Base-by-base conservation (phyloP, 1,284 basidiomycete genomes). In the Boletellus deceptivus region DNA sequence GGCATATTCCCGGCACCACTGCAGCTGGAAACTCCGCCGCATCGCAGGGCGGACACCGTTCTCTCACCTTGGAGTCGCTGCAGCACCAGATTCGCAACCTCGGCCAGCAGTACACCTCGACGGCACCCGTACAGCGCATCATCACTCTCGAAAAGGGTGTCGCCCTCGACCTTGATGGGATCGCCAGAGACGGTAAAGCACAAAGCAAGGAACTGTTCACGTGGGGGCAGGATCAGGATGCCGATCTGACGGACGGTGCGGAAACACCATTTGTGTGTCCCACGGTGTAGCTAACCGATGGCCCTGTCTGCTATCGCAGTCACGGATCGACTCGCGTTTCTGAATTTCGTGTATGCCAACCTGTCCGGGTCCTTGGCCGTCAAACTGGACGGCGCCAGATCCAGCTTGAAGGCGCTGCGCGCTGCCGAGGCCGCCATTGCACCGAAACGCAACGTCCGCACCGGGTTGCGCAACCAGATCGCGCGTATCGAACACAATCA, bases 161-260 rank as follows among this genome's bases (percentile, higher is more conserved):
- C 18, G 79, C 83, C 20, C 76, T 91, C 57, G 86, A 88, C 64
- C 78, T 80, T 59, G 84, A 90, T 57, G 77, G 73, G 50, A 68
- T 85, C 34, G 73, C 82, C 6, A 78, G 83, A 56, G 82, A 89
- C 61, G 63, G 75, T 7, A 85, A 89, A 62, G 72, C 78, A 0
- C 80, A 85, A 62, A 88, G 85, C 75, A 91, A 91, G 68, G 89
- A 91, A 56, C 70, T 91, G 33, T 91, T 88, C 59, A 79, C 78
- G 29, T 91, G 89, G 89, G 89, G 89, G 9, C 88, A 90, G 65
- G 59, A 63, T 1, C 84, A 90, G 59, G 68, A 70, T 3, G 74
- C 78, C 27, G 89, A 91, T 71, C 56, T 91, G 62, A 89, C 81
- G 60, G 88, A 91, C 73, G 87, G 88, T 84, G 53, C 48, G 75